Base-by-base conservation (phyloP, 495 filamentous ascomycete species). In the Neurospora sp. region DNA sequence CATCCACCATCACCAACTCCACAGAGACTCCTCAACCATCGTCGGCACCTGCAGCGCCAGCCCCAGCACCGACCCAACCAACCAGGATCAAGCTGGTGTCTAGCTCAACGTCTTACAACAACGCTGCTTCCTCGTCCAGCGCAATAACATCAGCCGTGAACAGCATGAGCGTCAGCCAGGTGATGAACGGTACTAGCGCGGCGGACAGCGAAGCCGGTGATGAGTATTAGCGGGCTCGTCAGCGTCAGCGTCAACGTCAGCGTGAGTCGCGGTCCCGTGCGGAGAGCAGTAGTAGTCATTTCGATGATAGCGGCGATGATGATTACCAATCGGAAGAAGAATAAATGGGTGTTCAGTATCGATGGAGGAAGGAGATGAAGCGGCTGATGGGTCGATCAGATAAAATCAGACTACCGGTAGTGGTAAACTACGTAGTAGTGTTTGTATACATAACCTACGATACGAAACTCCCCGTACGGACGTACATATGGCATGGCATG, bases 21-120 rank as follows among this genome's bases (percentile, higher is more conserved):
- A 65, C 53, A 0, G 91, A 90, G 39, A 96, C 93, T 8, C 93
- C 93, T 5, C 83, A 90, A 78, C 87, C 89, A 47, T 81, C 84
- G 61, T 81, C 53, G 14, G 53, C 27, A 35, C 12, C 53, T 18
- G 27, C 53, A 6, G 53, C 14, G 27, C 84, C 1, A 80, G 78
- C 68, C 78, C 75, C 27, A 8, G 53, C 3, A 35, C 27, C 53
- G 27, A 65, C 2, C 79, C 85, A 65, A 2, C 14, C 82, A 80
- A 69, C 85, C 81, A 71, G 87, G 79, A 77, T 86, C 85, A 89
- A 79, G 84, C 82, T 79, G 85, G 90, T 86, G 59, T 91, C 78
- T 85, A 89, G 78, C 80, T 89, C 72, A 85, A 87, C 59, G 83
- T 65, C 53, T 35, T 65, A 65, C 53, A 65, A 65, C 27, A 65